Evolutionary conservation across 2,329 filamentous ascomycete species (phyloP), one percentile per base, ranked within the genome.

Genomic region (Ilyonectria mors-panacis): DNA sequence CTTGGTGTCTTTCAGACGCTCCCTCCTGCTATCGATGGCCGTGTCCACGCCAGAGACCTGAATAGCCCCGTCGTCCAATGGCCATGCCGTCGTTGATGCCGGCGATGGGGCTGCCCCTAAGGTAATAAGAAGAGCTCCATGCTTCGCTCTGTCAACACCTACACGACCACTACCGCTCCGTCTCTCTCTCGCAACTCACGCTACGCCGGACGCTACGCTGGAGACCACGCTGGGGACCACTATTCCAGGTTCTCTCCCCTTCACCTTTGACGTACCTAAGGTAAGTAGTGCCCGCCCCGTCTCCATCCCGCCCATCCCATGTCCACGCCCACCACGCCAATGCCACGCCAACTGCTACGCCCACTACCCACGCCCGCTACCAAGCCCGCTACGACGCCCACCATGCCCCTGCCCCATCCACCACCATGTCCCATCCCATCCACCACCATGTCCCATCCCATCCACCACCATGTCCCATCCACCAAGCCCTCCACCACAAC

Each of bases 221-320:
- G 30, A 7, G 23, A 54, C 19, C 23, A 42, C 45, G 44, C 58
- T 65, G 48, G 51, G 62, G 57, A 47, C 55, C 62, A 48, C 62
- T 65, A 59, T 65, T 65, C 48, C 56, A 65, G 37, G 51, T 54
- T 57, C 30, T 19, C 39, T 60, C 50, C 63, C 63, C 51, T 66
- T 63, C 39, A 39, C 53, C 47, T 66, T 61, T 58, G 57, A 58
- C 63, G 63, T 61, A 62, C 63, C 58, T 48, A 62, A 47, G 48
- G 42, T 21, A 33, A 30, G 50, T 53, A 47, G 73, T 73, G 67
- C 70, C 73, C 73, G 70, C 70, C 70, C 65, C 73, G 59, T 65
- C 69, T 66, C 65, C 67, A 71, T 74, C 50, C 72, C 63, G 69
- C 56, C 67, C 66, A 70, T 67, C 65, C 62, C 64, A 66, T 55